A percentile compares a stretch with the other conserved stretches of the same genome.
These are phyloP conservation scores for Ensete glaucum DNA, from an alignment of 176 grass and related monocot species.

Conservation along the genomic window DNA sequence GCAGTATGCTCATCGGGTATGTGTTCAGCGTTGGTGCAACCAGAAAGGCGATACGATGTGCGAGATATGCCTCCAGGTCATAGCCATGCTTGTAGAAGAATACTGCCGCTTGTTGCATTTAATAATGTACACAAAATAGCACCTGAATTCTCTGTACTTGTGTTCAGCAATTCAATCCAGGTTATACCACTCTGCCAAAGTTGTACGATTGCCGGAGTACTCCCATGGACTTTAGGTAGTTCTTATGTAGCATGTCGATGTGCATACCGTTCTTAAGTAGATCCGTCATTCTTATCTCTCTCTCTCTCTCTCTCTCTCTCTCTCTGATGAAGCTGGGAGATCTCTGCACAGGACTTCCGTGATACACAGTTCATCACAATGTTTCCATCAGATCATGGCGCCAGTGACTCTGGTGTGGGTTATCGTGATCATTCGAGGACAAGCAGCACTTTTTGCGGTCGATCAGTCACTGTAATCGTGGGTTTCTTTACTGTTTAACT, in stretches of 20 bases:
- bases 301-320: background rate
- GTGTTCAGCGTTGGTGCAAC: conserved; percentile 86
- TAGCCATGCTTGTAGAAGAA: no score
- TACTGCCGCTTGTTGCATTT: no score
- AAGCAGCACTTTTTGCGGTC: conserved; percentile 38
- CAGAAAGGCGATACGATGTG: conserved; percentile 87
- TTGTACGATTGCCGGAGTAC: conserved; percentile 71
- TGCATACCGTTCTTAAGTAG: background rate
- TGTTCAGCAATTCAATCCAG: conserved; percentile 83
- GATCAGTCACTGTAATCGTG: conserved; percentile 55
- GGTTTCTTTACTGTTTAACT: conserved; percentile 18
- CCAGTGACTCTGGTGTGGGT: conserved; percentile 14
- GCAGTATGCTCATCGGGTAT: conserved; percentile 84
- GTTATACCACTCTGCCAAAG: conserved; percentile 69
- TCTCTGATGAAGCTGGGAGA: conserved; percentile 63
- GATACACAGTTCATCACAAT: conserved; percentile 21
- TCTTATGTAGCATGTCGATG: background rate
- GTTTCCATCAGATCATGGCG: conserved; percentile 7
- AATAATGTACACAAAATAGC: no score
- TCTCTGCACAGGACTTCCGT: conserved; percentile 40
- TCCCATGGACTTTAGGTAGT: conserved; percentile 93
- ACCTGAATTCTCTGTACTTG: background rate
- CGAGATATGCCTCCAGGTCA: conserved; percentile 91
- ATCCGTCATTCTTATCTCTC: background rate
- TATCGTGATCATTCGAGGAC: conserved; percentile 45